Base-by-base conservation (phyloP, 345 rosid genomes). In the Gossypium mustelinum region DNA sequence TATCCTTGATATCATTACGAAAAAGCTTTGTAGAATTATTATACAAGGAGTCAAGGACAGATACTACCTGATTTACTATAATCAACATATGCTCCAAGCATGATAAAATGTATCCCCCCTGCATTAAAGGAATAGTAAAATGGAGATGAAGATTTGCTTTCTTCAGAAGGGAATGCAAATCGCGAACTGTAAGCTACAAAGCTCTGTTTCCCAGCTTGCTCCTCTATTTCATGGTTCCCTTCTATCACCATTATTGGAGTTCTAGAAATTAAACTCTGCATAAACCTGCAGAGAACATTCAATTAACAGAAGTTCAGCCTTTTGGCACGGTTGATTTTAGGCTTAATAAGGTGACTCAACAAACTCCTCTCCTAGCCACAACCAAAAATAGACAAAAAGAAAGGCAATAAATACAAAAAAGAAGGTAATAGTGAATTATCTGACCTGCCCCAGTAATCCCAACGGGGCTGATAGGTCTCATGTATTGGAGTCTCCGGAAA, bases 361-460 rank as follows among this genome's bases (percentile, higher is more conserved):
- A 68, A 50, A 25, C 44, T 2, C 12, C 17, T 47, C 54, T 43
- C n/a, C 34, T 9, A 65, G 7, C 11, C 70, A 44, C 17, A 66
- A 45, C 10, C 52, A 25, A 50, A 48, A 67, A 45, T 9, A 45
- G 52, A 10, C 7, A 20, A 10, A 39, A 66, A n/a, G 3, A 44
- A 55, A 47, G 24, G 48, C 44, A 45, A 14, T 25, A 45, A 48
- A 14, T 3, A 68, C 58, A 18, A 68, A 48, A 51, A 50, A 34
- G 11, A n/a, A 27, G 25, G 61, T n/a, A 52, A 70, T 2, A 52
- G 17, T 51, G 61, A 24, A 68, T 13, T 24, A 68, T 47, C 72
- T 75, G 25, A 91, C 98, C 98, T 94, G 82, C 98, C 98, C 98
- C 97, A 94, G 75, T 83, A 92, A 79, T 92, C 98, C 98, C 98